Evolutionary conservation across 2,329 filamentous ascomycete species (phyloP), one percentile per base, ranked within the genome.

Genomic region (Alternaria arborescens): DNA sequence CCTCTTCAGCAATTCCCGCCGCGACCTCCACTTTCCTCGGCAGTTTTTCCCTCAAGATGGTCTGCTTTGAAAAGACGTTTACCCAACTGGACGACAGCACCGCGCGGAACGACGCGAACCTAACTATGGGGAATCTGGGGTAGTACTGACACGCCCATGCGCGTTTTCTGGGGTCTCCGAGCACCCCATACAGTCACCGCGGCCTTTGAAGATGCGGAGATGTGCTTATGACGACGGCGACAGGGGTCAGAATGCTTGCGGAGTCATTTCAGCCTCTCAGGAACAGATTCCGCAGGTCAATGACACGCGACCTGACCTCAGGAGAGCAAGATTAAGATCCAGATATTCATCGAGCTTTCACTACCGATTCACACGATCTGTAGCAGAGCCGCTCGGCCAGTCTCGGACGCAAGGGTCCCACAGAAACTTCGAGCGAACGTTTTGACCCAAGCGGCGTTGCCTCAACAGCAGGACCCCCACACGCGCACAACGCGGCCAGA

Each of bases 101-200:
- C 60, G 58, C 44, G 57, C 69, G 69, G 69, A 64, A 69, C 66
- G 63, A 65, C 55, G 66, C 69, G 67, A 61, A 44, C 46, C 56
- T 53, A 52, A 60, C 59, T 55, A 58, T 66, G 66, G 69, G 64
- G 67, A 64, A 66, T 54, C 60, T 57, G 69, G 69, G 69, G 66
- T 64, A 59, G 41, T 47, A 52, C 48, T 55, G 53, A 42, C 43
- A 48, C 42, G 36, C 52, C 50, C 22, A 20, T 44, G 44, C 30
- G 28, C 44, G 36, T 50, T 36, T 34, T 57, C 52, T 66, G 64
- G 58, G 61, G 67, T 63, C 52, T 55, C 54, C 43, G 58, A 55
- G 44, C 55, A 51, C 56, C 38, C 30, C 41, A 50, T 55, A 43
- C 57, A 54, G 32, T 54, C 52, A 58, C 59, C 52, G 61, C 62